Conservation (phyloP, 768 basidiomycete species). For the Pulveroboletus sp. region DNA sequence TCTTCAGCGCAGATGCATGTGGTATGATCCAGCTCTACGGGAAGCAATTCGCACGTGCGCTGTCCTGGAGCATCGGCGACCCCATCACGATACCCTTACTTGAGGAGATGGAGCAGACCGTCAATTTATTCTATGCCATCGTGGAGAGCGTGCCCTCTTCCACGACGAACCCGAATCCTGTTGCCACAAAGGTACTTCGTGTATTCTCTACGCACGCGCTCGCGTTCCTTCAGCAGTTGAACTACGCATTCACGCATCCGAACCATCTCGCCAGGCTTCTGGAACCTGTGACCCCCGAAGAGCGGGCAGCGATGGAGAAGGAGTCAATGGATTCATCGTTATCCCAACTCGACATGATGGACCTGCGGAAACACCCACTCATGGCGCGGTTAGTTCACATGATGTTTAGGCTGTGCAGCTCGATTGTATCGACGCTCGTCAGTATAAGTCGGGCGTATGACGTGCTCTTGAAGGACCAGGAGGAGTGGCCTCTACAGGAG, state of each 20-base stretch:
- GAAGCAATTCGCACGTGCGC: conserved; percentile 67
- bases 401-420: conserved; percentile 65
- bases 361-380: conserved; percentile 67
- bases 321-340: conserved; percentile 38
- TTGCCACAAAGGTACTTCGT: conserved; percentile 58
- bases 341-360: conserved; percentile 43
- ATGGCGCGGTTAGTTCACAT: conserved; percentile 67
- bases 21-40: conserved; percentile 84
- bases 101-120: conserved; percentile 79
- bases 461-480: conserved; percentile 57
- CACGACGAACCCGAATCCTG: conserved; percentile 31
- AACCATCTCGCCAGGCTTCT: conserved; percentile 79
- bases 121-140: conserved; percentile 73
- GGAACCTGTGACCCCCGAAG: conserved; percentile 75
- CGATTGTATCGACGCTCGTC: conserved; percentile 65
- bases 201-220: conserved; percentile 67
- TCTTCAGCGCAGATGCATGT: conserved; percentile 79
- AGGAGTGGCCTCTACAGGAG: conserved; percentile 69
- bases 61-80: conserved; percentile 81
- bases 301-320: conserved; percentile 63
- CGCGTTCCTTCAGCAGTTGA: conserved; percentile 77
- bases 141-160: conserved; percentile 40
- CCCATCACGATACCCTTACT: conserved; percentile 70
- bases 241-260: conserved; percentile 88
- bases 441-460: conserved; percentile 65